A percentile compares a stretch with the other conserved stretches of the same genome.
phyloP scores from a whole-genome alignment of 805 yeast genomes.

The Metschnikowia dekortorum region DNA sequence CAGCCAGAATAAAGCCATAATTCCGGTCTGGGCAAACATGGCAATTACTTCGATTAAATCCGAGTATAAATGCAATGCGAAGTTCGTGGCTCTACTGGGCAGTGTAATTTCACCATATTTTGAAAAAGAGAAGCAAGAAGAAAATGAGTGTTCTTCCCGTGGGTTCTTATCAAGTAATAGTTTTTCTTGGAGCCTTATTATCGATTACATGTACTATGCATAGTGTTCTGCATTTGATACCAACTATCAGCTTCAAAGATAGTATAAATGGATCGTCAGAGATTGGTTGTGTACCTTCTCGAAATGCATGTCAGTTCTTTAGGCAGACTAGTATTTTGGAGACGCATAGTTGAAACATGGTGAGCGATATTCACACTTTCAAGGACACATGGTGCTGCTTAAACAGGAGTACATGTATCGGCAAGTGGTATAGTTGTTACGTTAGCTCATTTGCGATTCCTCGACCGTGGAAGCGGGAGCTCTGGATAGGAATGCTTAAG shows the following conservation, averaged over 20 bases:
- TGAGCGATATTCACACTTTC: no score
- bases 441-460: no score
- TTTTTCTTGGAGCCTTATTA: constrained; percentile 14
- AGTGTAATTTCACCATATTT: constrained; percentile 14
- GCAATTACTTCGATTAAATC: constrained; percentile 14
- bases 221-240: constrained; percentile 13
- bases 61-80: constrained; percentile 7
- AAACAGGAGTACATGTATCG: no score
- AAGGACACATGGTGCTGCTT: no score
- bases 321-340: no score
- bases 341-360: no score
- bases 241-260: constrained; percentile 4
- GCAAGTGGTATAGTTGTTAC: no score
- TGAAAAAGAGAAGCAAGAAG: constrained; percentile 26
- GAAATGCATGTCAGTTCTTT: no score
- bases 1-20: constrained; percentile 23
- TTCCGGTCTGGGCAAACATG: constrained; percentile 17
- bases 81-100: constrained; percentile 13
- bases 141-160: constrained; percentile 19
- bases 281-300: constrained; percentile 21
- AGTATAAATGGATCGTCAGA: constrained; percentile 42
- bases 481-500: no score
- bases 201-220: constrained; percentile 14
- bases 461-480: no score
- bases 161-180: constrained; percentile 15